phyloP scores from a whole-genome alignment of 768 basidiomycete genomes.

The Mycena albidolilacea region DNA sequence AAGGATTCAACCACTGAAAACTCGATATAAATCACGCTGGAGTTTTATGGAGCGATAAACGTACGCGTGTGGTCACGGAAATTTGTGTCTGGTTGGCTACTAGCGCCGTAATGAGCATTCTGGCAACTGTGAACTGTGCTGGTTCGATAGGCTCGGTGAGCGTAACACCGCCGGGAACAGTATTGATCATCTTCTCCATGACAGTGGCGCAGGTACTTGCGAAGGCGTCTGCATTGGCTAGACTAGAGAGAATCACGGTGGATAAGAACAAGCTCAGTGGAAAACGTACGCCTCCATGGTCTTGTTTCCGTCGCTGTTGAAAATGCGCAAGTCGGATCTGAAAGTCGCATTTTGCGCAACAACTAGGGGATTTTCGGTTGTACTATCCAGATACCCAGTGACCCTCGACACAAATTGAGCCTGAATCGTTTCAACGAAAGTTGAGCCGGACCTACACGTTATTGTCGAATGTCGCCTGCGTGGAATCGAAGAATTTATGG shows the following conservation, averaged over 20 bases:
- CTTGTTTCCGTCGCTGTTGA: slow-evolving; percentile 11
- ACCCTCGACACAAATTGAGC: slow-evolving; percentile 13
- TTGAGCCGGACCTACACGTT: slow-evolving; percentile 9
- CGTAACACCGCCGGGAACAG: not conserved
- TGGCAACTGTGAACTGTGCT: too few species aligned
- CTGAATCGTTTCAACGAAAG: slow-evolving; percentile 7
- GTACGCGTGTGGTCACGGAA: too few species aligned
- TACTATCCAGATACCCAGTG: slow-evolving; percentile 4
- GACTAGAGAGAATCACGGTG: not conserved
- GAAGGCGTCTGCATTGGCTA: slow-evolving; percentile 4
- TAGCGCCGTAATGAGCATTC: too few species aligned
- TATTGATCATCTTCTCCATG: slow-evolving; percentile 11
- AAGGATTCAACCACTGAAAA: too few species aligned
- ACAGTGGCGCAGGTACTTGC: slow-evolving; percentile 3
- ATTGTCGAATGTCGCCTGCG: slow-evolving; percentile 9
- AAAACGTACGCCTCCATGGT: slow-evolving; percentile 6
- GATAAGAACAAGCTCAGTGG: not conserved
- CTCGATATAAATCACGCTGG: too few species aligned
- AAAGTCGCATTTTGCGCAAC: slow-evolving; percentile 4
- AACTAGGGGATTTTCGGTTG: not conserved
- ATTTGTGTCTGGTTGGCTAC: too few species aligned
- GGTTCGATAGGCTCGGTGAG: too few species aligned
- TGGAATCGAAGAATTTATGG: slow-evolving; percentile 12
- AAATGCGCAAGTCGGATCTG: slow-evolving; percentile 4
- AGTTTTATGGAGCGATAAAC: too few species aligned